Evolutionary conservation across 768 basidiomycete species (phyloP), one percentile per base, ranked within the genome.

Genomic region (Russula foetens): DNA sequence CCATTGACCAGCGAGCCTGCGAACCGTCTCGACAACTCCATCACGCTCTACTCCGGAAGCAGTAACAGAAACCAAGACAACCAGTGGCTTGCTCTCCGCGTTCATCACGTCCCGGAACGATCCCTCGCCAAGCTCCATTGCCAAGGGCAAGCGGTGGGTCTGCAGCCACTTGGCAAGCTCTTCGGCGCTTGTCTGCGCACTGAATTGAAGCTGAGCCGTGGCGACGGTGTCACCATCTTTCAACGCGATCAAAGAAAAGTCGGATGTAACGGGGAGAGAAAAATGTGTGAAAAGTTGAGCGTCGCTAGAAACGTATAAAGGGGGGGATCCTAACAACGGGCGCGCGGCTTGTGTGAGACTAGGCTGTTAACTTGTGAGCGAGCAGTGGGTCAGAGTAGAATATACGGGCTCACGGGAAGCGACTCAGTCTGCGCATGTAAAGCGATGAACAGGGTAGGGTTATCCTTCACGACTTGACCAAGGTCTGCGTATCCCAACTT

Each of bases 101-200:
- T 88, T 86, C 92, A 98, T 95, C 45, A 97, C 82, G 12, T 78
- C 80, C 65, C 90, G 85, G 78, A 93, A 97, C 3, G 86, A 85
- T 53, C 85, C 85, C 44, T 84, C 81, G 21, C 82, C 84, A 47
- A 98, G 81, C 71, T 96, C 89, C 21, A 85, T 68, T 12, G 83
- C 75, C 1, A 84, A 82, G 0, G 92, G 91, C 24, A 92, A 81
- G 31, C 86, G 84, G 70, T 97, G 81, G 0, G 75, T 70, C 2
- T 84, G 69, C 19, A 94, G 74, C 86, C 90, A 95, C 41, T 51
- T 29, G 15, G 48, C 24, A 21, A 66, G 58, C 11, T 58, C 62
- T n/a, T 15, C 26, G 15, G 43, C 33, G 26, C 38, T 43, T 5
- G 63, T 67, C 66, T 44, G 46, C 29, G 56, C 51, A 52, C 61